phyloP scores from a whole-genome alignment of 257 asterid species.

The Solanum paucissectum region DNA sequence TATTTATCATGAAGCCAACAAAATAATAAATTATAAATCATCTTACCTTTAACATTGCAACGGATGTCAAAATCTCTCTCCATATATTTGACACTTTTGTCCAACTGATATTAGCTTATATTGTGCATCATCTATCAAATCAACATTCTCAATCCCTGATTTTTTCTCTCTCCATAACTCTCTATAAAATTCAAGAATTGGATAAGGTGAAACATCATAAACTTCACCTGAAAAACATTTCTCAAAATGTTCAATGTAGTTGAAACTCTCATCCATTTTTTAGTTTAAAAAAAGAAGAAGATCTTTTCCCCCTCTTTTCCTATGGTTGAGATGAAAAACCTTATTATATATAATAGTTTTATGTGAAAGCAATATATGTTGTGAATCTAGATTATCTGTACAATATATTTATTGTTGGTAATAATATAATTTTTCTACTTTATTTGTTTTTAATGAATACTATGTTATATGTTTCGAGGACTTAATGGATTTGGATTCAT shows the following conservation, averaged over 20 bases:
- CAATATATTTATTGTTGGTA: no score
- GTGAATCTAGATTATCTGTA: no score
- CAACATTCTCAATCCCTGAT: no score
- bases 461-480: no score
- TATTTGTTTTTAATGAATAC: no score
- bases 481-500: no score
- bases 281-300: no score
- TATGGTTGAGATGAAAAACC: not conserved
- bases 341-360: no score
- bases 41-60: not conserved
- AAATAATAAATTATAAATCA: not conserved
- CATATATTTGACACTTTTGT: not conserved
- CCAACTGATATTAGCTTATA: not conserved
- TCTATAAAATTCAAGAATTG: not conserved
- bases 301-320: not conserved
- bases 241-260: not conserved
- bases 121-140: not conserved
- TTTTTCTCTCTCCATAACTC: not conserved
- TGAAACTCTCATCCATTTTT: no score
- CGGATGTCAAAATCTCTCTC: not conserved
- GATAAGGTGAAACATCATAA: not conserved
- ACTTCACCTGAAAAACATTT: no score
- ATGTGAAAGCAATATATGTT: not conserved
- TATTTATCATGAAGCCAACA: not conserved
- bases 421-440: no score